Evolutionary conservation across 2,329 filamentous ascomycete genomes (phyloP).

Genomic region (Amesomyces nigricolor): DNA sequence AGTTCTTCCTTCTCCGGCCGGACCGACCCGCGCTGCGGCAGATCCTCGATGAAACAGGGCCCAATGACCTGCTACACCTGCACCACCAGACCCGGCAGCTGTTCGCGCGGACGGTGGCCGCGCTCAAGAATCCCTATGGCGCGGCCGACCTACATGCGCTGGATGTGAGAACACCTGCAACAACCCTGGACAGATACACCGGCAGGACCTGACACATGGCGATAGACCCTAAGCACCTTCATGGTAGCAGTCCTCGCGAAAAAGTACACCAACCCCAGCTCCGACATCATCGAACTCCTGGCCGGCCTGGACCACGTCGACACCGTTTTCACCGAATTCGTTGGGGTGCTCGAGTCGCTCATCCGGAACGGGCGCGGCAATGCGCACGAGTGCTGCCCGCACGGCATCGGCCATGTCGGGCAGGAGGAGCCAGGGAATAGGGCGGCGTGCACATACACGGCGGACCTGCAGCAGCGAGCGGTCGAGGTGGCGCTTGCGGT

Average conservation of each 20-base stretch:
- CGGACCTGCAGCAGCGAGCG: conserved; percentile 70
- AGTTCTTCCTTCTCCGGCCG: conserved; percentile 87
- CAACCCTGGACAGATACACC: background rate
- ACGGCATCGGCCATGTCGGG: conserved; percentile 16
- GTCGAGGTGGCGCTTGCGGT: conserved; percentile 76
- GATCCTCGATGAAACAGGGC: conserved; percentile 63
- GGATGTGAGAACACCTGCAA: conserved; percentile 56
- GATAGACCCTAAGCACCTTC: conserved; percentile 82
- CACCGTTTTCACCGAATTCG: conserved; percentile 80
- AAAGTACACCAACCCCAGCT: conserved; percentile 90
- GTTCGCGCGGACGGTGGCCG: conserved; percentile 65
- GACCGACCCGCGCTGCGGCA: conserved; percentile 63
- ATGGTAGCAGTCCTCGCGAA: conserved; percentile 77
- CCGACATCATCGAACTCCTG: conserved; percentile 85
- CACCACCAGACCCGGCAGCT: conserved; percentile 76
- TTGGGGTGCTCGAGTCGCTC: conserved; percentile 71
- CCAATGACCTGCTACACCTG: conserved; percentile 69
- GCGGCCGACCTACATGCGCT: conserved; percentile 72
- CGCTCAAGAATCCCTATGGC: conserved; percentile 54
- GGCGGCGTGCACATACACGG: conserved; percentile 30
- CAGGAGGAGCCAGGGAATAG: conserved; percentile 12
- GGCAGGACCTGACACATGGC: background rate
- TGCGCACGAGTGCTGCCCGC: conserved; percentile 16
- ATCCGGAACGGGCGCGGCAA: conserved; percentile 66
- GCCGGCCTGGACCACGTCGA: conserved; percentile 88